Conservation (phyloP, 1,284 basidiomycete species). For the Microbotryum scabiosae region DNA sequence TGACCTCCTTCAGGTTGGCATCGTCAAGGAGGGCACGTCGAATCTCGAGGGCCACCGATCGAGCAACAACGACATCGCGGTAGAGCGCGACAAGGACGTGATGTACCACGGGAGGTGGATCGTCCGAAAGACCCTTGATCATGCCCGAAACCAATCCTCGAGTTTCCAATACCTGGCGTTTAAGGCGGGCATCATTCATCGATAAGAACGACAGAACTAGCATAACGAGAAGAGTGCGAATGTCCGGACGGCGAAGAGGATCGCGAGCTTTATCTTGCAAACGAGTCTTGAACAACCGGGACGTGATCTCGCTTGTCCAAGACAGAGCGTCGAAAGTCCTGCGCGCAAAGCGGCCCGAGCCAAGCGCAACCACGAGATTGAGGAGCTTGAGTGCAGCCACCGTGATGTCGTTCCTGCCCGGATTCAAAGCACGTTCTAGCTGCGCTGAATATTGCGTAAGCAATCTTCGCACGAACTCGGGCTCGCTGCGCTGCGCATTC, state of each 20-base stretch:
- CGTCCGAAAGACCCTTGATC: constrained; percentile 27
- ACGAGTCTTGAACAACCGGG: constrained; percentile 27
- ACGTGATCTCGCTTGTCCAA: constrained; percentile 25
- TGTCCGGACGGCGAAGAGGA: constrained; percentile 22
- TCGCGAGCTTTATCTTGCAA: constrained; percentile 16
- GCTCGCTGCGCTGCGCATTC: constrained; percentile 20
- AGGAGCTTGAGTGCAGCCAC: constrained; percentile 20
- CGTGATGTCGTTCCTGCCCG: constrained; percentile 31
- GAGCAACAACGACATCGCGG: constrained; percentile 15
- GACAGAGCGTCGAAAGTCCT: constrained; percentile 18
- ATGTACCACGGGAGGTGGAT: constrained; percentile 20
- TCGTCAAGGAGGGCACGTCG: constrained; percentile 26
- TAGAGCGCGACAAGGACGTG: constrained; percentile 19
- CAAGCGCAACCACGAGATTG: constrained; percentile 28
- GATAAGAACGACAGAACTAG: constrained; percentile 27
- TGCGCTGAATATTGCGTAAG: constrained; percentile 19
- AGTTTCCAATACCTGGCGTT: constrained; percentile 23
- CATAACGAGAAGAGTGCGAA: constrained; percentile 28
- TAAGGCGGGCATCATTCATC: constrained; percentile 19
- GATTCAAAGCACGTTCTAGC: constrained; percentile 26
- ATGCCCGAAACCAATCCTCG: constrained; percentile 23
- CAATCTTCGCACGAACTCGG: constrained; percentile 20
- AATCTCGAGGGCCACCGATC: constrained; percentile 22
- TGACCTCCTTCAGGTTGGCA: constrained; percentile 20
- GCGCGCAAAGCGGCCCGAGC: constrained; percentile 17